Evolutionary conservation across 83 land plant species (phyloP), one percentile per base, ranked within the genome.

Genomic region (Thuja plicata): DNA sequence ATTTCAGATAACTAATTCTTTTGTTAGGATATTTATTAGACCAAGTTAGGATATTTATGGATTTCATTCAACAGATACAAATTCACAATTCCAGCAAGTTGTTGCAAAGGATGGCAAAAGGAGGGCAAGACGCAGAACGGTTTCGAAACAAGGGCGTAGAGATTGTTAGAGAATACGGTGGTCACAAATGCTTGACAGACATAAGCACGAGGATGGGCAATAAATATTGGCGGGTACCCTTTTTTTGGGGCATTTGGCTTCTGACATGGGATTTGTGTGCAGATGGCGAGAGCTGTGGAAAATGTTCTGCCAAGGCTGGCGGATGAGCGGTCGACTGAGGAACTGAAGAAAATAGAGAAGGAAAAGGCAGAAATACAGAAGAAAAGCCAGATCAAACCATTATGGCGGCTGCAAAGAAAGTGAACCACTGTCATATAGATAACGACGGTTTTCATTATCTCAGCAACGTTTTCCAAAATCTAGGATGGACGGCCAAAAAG

Each of bases 291-390:
- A 52, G 43, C 70, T 0, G 19, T 89, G 32, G 78, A 89, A 13
- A 71, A 32, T 32, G 80, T 45, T 1, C 19, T 89, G 78, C 87
- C 50, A 50, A 43, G n/a, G 30, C 8, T 30, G 16, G 30, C 27
- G 15, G 90, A 80, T 17, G 77, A 89, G 8, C 32, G 13, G 50
- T 35, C 82, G 3, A 10, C 17, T 15, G 27, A 87, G n/a, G 89
- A 89, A 27, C 80, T 89, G 10, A 19, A 37, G 3, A 27, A 66
- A 54, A 30, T 89, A 15, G 80, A 89, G 55, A 86, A 74, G 38
- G 40, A 74, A 52, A 89, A 89, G 89, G 90, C 17, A 0, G 35
- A 43, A 30, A 89, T 89, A 0, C 89, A 89, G 71, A 2, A 24
- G 12, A 62, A 48, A 11, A 57, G 78, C n/a, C 15, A 87, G 19